Evolutionary conservation across 257 asterid genomes (phyloP).

Genomic region (Hygrophila difformis): DNA sequence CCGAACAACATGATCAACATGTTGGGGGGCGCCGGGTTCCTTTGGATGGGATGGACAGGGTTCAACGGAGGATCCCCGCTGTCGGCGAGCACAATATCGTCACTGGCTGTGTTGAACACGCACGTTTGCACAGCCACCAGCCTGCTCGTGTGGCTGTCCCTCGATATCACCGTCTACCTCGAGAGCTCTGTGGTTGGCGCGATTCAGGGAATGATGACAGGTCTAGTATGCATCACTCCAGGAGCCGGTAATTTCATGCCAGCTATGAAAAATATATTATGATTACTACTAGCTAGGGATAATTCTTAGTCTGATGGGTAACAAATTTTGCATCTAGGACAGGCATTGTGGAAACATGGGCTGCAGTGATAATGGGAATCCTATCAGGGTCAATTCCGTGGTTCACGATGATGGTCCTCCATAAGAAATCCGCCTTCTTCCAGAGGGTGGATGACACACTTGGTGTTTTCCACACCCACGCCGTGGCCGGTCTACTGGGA

Average conservation of each 20-base stretch:
- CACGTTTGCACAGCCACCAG: conserved; percentile 74
- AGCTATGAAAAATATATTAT: too few relatives aligned
- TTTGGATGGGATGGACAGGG: conserved; percentile 85
- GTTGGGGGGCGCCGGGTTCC: conserved; percentile 71
- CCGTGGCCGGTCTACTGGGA: conserved; percentile 61
- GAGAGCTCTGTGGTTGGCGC: conserved; percentile 77
- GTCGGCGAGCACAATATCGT: conserved; percentile 35
- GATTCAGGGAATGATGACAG: too few relatives aligned
- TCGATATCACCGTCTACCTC: conserved; percentile 45
- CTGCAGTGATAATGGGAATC: conserved; percentile 61
- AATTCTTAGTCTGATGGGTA: too few relatives aligned
- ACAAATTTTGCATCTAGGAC: background rate
- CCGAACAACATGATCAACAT: conserved; percentile 71
- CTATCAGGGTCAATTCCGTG: conserved; percentile 65
- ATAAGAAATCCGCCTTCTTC: conserved; percentile 52
- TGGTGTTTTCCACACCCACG: conserved; percentile 63
- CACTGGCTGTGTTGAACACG: conserved; percentile 61
- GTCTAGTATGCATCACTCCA: conserved; percentile 86
- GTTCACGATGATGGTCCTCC: conserved; percentile 81
- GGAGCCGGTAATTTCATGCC: conserved; percentile 36
- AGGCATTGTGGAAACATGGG: conserved; percentile 78
- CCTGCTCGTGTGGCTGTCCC: conserved; percentile 63
- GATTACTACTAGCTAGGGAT: too few relatives aligned
- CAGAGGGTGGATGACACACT: conserved; percentile 63
- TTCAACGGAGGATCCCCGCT: conserved; percentile 73